Conservation (phyloP, 257 asterid species). For the Plantago major region DNA sequence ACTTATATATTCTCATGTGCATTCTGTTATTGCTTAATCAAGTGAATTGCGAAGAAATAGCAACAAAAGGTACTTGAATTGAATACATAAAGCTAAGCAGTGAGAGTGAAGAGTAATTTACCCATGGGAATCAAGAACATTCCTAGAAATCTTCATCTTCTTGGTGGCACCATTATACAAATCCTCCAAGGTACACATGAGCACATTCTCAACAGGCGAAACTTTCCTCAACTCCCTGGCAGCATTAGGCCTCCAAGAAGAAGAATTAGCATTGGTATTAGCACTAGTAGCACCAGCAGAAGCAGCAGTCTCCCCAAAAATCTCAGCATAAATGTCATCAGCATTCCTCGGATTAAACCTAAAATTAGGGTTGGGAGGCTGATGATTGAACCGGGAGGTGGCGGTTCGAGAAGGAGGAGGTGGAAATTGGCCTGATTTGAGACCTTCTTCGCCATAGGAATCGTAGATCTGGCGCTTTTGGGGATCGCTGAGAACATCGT, state of each 20-base stretch:
- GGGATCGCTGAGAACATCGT: constrained; percentile 65
- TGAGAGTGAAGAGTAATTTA: too few relatives aligned
- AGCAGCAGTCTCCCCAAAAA: constrained; percentile 24
- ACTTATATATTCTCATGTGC: too few relatives aligned
- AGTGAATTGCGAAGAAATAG: too few relatives aligned
- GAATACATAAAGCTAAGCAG: too few relatives aligned
- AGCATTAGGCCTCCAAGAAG: too few relatives aligned
- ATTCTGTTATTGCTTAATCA: too few relatives aligned
- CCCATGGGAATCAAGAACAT: constrained; percentile 51
- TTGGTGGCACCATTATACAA: constrained; percentile 50
- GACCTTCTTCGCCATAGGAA: constrained; percentile 62
- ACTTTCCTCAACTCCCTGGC: constrained; percentile 24
- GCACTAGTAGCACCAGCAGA: too few relatives aligned
- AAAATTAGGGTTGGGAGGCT: constrained; percentile 68
- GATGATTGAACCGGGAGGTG: constrained; percentile 20
- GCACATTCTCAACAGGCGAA: constrained; percentile 34
- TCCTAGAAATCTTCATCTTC: constrained; percentile 67
- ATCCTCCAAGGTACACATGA: constrained; percentile 56
- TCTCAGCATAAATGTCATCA: constrained; percentile 46
- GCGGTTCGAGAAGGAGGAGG: constrained; percentile 20
- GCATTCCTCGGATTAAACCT: constrained; percentile 65
- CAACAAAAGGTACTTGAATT: too few relatives aligned
- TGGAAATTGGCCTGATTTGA: constrained; percentile 29
- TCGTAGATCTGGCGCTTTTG: constrained; percentile 55
- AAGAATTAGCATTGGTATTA: too few relatives aligned